phyloP scores from a whole-genome alignment of 192 early-diverging fungal genomes.

The Backusella psychrophila region DNA sequence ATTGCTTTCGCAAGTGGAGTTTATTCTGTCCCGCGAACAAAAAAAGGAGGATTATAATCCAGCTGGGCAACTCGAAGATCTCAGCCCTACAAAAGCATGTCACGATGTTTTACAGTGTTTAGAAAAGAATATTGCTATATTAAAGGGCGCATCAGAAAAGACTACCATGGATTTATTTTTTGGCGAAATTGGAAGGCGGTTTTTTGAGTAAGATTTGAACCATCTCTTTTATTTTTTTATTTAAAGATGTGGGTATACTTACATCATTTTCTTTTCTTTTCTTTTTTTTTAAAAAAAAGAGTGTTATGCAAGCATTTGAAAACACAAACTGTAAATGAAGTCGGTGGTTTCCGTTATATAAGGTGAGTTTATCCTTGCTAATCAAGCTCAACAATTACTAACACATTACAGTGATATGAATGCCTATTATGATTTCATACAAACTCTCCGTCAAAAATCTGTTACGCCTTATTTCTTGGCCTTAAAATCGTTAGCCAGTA shows the following conservation, averaged over 20 bases:
- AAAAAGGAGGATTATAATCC: constrained; percentile 73
- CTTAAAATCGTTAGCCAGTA: constrained; percentile 77
- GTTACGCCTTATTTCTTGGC: constrained; percentile 71
- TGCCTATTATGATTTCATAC: constrained; percentile 73
- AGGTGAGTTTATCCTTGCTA: constrained; percentile 32
- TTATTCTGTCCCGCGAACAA: constrained; percentile 75
- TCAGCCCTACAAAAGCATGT: constrained; percentile 86
- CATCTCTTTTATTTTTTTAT: too few relatives aligned
- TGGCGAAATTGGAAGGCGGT: constrained; percentile 79
- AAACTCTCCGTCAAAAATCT: constrained; percentile 54
- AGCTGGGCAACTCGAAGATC: constrained; percentile 49
- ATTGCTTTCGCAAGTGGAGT: constrained; percentile 83
- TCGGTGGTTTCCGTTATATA: constrained; percentile 91
- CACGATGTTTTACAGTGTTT: constrained; percentile 72
- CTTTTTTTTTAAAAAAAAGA: constrained; percentile 32
- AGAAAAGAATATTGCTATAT: constrained; percentile 67
- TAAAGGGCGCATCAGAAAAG: constrained; percentile 78
- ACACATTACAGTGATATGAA: constrained; percentile 66
- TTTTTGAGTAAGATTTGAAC: constrained; percentile 73
- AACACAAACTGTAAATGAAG: constrained; percentile 71
- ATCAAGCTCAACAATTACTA: neutral
- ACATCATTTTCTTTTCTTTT: neutral
- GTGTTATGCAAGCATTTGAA: constrained; percentile 84
- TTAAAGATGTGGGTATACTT: too few relatives aligned
- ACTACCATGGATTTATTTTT: constrained; percentile 88